Conservation (phyloP, 805 yeast species). For the Ogataea methylovora region DNA sequence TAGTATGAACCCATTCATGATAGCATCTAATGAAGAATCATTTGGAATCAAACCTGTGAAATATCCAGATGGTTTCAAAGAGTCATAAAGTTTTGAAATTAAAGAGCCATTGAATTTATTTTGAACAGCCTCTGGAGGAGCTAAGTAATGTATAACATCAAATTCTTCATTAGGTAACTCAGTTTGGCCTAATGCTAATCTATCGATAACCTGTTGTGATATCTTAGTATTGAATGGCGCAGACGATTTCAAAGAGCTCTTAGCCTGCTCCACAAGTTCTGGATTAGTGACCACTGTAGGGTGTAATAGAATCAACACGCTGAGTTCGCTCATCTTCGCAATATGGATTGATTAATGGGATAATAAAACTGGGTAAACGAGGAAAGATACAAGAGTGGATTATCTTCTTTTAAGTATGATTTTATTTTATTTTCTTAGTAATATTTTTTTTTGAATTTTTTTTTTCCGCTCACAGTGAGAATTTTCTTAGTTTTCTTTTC, state of each 20-base stretch:
- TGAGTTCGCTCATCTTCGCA: not conserved
- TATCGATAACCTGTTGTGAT: constrained; percentile 50
- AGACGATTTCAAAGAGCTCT: constrained; percentile 23
- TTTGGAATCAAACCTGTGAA: constrained; percentile 47
- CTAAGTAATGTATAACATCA: constrained; percentile 43
- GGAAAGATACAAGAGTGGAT: not conserved
- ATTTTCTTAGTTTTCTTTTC: no score
- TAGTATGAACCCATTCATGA: constrained; percentile 58
- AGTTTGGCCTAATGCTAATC: constrained; percentile 44
- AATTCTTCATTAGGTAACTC: constrained; percentile 28
- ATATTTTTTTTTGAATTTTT: not conserved
- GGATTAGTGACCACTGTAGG: constrained; percentile 62
- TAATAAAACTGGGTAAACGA: not conserved
- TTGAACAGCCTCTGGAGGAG: constrained; percentile 40
- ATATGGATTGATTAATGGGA: not conserved
- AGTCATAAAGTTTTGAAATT: constrained; percentile 29
- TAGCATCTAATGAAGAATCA: constrained; percentile 50
- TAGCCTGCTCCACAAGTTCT: constrained; percentile 32
- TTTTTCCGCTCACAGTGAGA: no score
- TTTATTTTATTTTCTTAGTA: not conserved
- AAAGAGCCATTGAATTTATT: constrained; percentile 41
- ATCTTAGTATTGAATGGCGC: constrained; percentile 15
- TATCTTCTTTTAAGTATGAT: not conserved
- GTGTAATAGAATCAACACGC: constrained; percentile 44
- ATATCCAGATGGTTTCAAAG: constrained; percentile 37